phyloP scores from a whole-genome alignment of 208 protist species.

The Entamoeba histolytica region DNA sequence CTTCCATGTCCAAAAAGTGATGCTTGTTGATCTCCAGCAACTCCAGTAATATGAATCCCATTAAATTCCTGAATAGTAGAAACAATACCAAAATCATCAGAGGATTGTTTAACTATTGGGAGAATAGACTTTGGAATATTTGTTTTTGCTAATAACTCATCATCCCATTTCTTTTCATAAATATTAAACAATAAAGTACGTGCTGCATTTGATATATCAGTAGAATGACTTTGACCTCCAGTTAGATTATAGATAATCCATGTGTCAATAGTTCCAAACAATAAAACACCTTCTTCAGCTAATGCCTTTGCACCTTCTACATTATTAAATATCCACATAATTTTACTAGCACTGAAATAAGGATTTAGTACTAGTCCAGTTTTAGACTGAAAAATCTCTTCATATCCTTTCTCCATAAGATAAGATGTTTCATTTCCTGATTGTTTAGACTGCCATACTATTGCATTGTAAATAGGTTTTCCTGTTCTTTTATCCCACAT shows the following conservation, averaged over 20 bases:
- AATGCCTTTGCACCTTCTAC: constrained; percentile 50
- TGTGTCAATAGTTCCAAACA: constrained; percentile 79
- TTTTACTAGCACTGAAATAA: constrained; percentile 83
- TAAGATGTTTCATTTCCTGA: constrained; percentile 41
- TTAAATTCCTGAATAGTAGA: not conserved
- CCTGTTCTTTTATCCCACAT: constrained; percentile 80
- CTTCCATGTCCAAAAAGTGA: constrained; percentile 75
- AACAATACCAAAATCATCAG: constrained; percentile 40
- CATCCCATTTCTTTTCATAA: constrained; percentile 65
- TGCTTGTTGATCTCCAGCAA: constrained; percentile 85
- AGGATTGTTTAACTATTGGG: constrained; percentile 52
- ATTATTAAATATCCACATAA: constrained; percentile 79
- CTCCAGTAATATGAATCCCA: constrained; percentile 47
- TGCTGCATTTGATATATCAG: constrained; percentile 79
- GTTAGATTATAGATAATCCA: constrained; percentile 85
- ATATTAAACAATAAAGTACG: constrained; percentile 90
- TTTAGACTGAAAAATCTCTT: constrained; percentile 22
- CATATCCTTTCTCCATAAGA: constrained; percentile 1
- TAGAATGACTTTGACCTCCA: constrained; percentile 48
- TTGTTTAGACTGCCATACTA: constrained; percentile 64
- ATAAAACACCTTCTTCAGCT: constrained; percentile 37
- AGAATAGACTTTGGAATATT: constrained; percentile 55
- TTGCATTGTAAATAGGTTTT: constrained; percentile 69
- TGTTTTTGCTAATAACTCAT: constrained; percentile 44
- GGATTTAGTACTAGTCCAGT: constrained; percentile 70